Percentiles rank a stretch among this genome's conserved stretches.
phyloP scores from a whole-genome alignment of 805 yeast species.

The Monosporozyma solicola region DNA sequence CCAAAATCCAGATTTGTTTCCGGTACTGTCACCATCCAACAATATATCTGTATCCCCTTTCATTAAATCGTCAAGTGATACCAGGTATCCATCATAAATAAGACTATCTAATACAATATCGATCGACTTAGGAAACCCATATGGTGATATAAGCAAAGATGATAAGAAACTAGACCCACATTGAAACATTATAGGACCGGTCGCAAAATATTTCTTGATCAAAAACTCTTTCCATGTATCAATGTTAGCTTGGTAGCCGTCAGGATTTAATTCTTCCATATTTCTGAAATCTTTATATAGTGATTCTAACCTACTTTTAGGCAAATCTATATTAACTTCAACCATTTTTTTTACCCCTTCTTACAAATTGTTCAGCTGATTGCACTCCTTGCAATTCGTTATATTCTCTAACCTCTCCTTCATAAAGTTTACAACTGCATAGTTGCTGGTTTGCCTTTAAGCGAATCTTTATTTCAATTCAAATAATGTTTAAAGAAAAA shows the following conservation, averaged over 20 bases:
- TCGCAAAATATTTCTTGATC: conserved; percentile 4
- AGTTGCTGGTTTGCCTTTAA: neutral
- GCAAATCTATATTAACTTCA: conserved; percentile 7
- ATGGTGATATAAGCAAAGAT: conserved; percentile 18
- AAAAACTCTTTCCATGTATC: conserved; percentile 32
- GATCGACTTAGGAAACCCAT: conserved; percentile 31
- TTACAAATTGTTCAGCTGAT: neutral
- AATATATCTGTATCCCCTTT: conserved; percentile 6
- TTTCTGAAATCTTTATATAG: conserved; percentile 33
- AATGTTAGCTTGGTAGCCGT: conserved; percentile 35
- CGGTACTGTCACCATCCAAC: neutral
- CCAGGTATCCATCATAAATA: conserved; percentile 22
- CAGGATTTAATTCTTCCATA: conserved; percentile 31
- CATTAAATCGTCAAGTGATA: conserved; percentile 21
- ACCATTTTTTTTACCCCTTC: neutral
- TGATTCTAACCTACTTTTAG: conserved; percentile 32
- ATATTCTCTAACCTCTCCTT: neutral
- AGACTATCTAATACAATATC: conserved; percentile 31
- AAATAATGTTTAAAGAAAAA: neutral
- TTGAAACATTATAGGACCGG: conserved; percentile 16
- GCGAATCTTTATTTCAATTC: neutral
- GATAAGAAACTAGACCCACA: conserved; percentile 24
- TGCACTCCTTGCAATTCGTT: neutral
- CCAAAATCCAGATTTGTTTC: neutral
- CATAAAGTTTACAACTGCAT: neutral